These are phyloP conservation scores for Zopfia rhizophila DNA, from an alignment of 2,329 filamentous ascomycete species.

Conservation along the genomic window DNA sequence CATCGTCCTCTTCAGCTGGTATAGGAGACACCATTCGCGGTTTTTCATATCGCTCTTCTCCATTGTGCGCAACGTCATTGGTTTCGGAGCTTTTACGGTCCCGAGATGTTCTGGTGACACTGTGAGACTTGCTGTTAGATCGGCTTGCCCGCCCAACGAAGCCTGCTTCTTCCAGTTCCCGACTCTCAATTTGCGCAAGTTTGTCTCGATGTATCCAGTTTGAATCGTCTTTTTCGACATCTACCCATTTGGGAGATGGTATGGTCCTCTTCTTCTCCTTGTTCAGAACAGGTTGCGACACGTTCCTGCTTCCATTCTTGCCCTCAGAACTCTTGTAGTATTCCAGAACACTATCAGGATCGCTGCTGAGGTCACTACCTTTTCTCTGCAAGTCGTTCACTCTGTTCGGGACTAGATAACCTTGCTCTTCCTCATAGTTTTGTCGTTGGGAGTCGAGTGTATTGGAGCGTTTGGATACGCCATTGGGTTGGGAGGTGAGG, in stretches of 20 bases:
- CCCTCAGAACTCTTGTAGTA: slow-evolving; percentile 50
- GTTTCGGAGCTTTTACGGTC: slow-evolving; percentile 47
- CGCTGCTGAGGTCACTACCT: slow-evolving; percentile 54
- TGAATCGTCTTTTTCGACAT: slow-evolving; percentile 64
- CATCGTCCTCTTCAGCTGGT: slow-evolving; percentile 55
- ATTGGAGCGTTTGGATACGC: slow-evolving; percentile 43
- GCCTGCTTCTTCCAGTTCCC: slow-evolving; percentile 82
- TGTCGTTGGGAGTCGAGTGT: slow-evolving; percentile 43
- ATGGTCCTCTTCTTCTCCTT: slow-evolving; percentile 40
- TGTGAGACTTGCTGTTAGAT: slow-evolving; percentile 51
- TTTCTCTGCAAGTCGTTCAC: slow-evolving; percentile 52
- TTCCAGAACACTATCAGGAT: slow-evolving; percentile 60
- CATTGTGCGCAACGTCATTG: slow-evolving; percentile 32
- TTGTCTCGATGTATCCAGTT: slow-evolving; percentile 91
- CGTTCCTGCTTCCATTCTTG: slow-evolving; percentile 20
- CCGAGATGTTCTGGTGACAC: slow-evolving; percentile 23
- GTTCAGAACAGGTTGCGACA: slow-evolving; percentile 13
- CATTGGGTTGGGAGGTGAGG: slow-evolving; percentile 47
- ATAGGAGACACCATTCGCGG: slow-evolving; percentile 48
- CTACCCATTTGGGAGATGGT: slow-evolving; percentile 31
- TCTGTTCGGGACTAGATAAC: slow-evolving; percentile 46
- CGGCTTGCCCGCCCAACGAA: slow-evolving; percentile 64
- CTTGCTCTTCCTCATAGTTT: slow-evolving; percentile 34
- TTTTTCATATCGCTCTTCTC: slow-evolving; percentile 41
- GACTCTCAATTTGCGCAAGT: slow-evolving; percentile 80